Base-by-base conservation (phyloP, 2,329 filamentous ascomycete genomes). In the Mycosphaerella sp. region DNA sequence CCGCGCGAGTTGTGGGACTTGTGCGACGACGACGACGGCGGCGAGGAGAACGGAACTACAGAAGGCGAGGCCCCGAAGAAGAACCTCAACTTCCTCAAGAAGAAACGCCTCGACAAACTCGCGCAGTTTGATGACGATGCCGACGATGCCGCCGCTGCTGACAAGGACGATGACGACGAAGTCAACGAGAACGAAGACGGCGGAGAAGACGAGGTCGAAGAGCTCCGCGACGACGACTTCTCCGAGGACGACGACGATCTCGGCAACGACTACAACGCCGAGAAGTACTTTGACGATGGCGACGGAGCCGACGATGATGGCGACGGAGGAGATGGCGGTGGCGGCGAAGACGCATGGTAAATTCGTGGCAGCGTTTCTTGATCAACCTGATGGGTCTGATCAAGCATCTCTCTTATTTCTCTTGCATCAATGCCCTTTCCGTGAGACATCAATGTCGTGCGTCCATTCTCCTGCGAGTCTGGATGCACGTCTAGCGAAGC, bases 161-260 rank as follows among this genome's bases (percentile, higher is more conserved):
- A 55, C 32, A 52, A 60, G 17, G 54, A 61, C 14, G 61, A 60
- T 26, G 58, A 59, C 12, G 50, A 60, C 5, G 52, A 89, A 87
- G 70, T 85, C 83, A 3, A 87, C 83, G 12, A 89, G 86, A 66
- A 77, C 80, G 60, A 79, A 81, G 26, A 78, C 86, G 53, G 73
- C 78, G 17, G 51, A 49, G 59, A 60, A 53, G 61, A 63, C 26
- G 57, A 46, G 9, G 42, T 59, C 9, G 59, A 60, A 23, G 41
- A 52, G 6, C 57, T 53, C 10, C 49, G 55, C 39, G 61, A 63
- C 41, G 56, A 61, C 50, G 76, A 83, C 55, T 70, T 86, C 48
- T 75, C 84, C 11, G 77, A 76, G 9, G 86, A 85, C 12, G 77
- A 79, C 48, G 78, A 74, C 66, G 82, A 80, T 57, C 70, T 78